Percentiles rank a stretch among this genome's conserved stretches.
phyloP scores from a whole-genome alignment of 768 basidiomycete genomes.

The Sporobolomyces phaffii region DNA sequence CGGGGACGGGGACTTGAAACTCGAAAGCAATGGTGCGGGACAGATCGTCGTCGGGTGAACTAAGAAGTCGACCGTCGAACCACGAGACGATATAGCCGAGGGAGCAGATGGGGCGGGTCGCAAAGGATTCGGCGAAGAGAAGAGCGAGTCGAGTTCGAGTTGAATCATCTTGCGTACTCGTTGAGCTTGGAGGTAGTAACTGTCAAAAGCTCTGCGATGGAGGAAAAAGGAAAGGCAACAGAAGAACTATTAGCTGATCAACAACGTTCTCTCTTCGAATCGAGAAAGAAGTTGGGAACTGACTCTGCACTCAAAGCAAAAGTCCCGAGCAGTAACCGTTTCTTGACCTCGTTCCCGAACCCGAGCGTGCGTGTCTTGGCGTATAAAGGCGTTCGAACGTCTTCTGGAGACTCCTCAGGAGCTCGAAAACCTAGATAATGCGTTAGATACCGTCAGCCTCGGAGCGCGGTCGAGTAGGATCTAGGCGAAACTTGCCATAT shows the following conservation, averaged over 20 bases:
- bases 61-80: constrained; percentile 62
- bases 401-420: background rate
- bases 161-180: constrained; percentile 66
- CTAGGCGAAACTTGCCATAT: constrained; percentile 58
- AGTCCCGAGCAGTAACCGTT: constrained; percentile 79
- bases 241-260: too few relatives aligned
- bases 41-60: constrained; percentile 78
- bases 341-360: constrained; percentile 78
- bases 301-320: constrained; percentile 88
- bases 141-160: constrained; percentile 66
- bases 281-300: constrained; percentile 47
- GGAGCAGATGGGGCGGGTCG: background rate
- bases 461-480: background rate
- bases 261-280: too few relatives aligned
- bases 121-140: constrained; percentile 57
- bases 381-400: constrained; percentile 49
- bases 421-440: constrained; percentile 8
- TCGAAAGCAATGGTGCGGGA: constrained; percentile 31
- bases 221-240: background rate
- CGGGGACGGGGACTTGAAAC: constrained; percentile 50
- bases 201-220: constrained; percentile 76
- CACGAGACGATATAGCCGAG: background rate
- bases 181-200: constrained; percentile 91
- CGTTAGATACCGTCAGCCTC: background rate
- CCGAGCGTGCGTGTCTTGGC: constrained; percentile 61